Evolutionary conservation across 305 asterid genomes (phyloP).

Genomic region (Withania somnifera): DNA sequence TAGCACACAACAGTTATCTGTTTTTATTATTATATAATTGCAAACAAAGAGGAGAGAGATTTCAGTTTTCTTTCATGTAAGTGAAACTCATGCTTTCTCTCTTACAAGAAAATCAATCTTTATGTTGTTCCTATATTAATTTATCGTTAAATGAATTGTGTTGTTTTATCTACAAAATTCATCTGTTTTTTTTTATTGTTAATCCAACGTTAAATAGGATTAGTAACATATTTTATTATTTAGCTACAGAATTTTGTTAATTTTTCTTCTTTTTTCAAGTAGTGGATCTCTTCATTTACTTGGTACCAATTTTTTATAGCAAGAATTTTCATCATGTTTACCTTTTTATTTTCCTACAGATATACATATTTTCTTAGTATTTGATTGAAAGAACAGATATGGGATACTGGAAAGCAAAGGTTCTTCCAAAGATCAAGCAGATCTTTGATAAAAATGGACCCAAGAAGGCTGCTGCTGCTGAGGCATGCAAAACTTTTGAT

Average conservation of each 20-base stretch:
- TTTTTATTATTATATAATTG: not conserved
- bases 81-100: too few relatives aligned
- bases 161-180: not conserved
- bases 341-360: not conserved
- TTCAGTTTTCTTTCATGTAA: conserved; percentile 1
- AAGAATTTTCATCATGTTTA: not conserved
- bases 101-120: too few relatives aligned
- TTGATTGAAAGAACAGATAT: conserved; percentile 14
- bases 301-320: not conserved
- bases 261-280: not conserved
- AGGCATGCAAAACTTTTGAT: conserved; percentile 60
- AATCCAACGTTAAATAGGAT: not conserved
- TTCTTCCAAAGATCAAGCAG: conserved; percentile 75
- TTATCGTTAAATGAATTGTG: not conserved
- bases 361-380: not conserved
- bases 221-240: not conserved
- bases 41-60: not conserved
- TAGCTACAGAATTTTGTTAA: not conserved
- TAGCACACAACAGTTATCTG: not conserved
- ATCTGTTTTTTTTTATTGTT: not conserved
- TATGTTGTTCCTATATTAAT: too few relatives aligned
- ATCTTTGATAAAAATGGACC: conserved; percentile 50
- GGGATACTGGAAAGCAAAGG: conserved; percentile 78
- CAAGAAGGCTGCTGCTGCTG: conserved; percentile 54
- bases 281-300: not conserved